Percentiles rank a stretch among this genome's conserved stretches.
phyloP scores from a whole-genome alignment of 1,284 basidiomycete species.

The Sparassis latifolia region DNA sequence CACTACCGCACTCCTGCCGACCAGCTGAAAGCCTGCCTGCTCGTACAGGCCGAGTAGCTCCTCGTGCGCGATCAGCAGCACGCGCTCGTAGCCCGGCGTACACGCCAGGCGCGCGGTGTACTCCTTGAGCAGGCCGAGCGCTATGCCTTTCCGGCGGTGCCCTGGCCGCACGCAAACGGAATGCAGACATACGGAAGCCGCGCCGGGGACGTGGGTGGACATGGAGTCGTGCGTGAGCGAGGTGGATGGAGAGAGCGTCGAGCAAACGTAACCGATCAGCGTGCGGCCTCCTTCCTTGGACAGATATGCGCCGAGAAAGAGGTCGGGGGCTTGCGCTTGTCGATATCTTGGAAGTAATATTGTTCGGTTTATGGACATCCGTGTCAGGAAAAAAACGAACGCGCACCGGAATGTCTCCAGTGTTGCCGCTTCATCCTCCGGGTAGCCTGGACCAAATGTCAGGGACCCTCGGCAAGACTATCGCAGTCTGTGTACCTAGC shows the following conservation, averaged over 20 bases:
- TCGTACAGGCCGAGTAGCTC: conserved; percentile 51
- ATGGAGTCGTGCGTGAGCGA: conserved; percentile 63
- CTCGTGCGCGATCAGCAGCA: conserved; percentile 59
- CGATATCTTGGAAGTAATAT: conserved; percentile 38
- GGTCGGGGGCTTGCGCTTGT: conserved; percentile 48
- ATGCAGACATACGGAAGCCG: conserved; percentile 58
- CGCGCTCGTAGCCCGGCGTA: conserved; percentile 33
- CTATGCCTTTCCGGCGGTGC: conserved; percentile 45
- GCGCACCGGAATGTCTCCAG: conserved; percentile 47
- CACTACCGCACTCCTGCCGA: conserved; percentile 50
- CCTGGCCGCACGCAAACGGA: conserved; percentile 50
- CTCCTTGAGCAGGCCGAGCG: conserved; percentile 45
- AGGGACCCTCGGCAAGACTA: no score
- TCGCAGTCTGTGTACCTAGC: conserved; percentile 16
- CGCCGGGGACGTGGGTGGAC: conserved; percentile 48
- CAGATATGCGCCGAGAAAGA: conserved; percentile 62
- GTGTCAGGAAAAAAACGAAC: background rate
- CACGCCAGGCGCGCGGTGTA: conserved; percentile 44
- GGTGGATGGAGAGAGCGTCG: conserved; percentile 48
- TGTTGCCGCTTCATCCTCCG: conserved; percentile 57
- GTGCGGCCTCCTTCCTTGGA: conserved; percentile 23
- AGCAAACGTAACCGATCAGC: conserved; percentile 59
- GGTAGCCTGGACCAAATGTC: conserved; percentile 36
- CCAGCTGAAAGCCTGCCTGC: conserved; percentile 52
- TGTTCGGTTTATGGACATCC: background rate